A percentile compares a stretch with the other conserved stretches of the same genome.
Evolutionary conservation across 495 filamentous ascomycete species (phyloP).

Genomic region (Platismatia glauca): DNA sequence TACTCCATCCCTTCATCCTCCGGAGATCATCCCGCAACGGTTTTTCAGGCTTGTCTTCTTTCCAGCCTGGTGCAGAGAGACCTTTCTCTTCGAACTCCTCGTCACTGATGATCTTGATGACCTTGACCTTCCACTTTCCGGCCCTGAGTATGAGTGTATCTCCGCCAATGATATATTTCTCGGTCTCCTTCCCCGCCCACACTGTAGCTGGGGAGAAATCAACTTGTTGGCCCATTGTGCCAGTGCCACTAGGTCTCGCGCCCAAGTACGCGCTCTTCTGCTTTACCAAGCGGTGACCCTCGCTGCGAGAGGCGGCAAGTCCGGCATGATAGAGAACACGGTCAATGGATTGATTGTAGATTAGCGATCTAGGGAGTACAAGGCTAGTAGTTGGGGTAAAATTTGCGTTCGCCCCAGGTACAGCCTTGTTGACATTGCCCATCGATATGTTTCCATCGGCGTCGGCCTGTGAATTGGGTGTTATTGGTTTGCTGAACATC

Average conservation of each 20-base stretch:
- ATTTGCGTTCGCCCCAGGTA: slow-evolving; percentile 5
- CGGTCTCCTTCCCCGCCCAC: slow-evolving; percentile 48
- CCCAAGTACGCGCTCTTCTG: slow-evolving; percentile 59
- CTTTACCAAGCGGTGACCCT: slow-evolving; percentile 55
- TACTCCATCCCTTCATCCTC: slow-evolving; percentile 1
- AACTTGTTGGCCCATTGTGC: slow-evolving; percentile 49
- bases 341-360: slow-evolving; percentile 51
- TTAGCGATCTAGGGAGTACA: slow-evolving; percentile 56
- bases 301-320: slow-evolving; percentile 52
- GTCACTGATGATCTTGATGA: slow-evolving; percentile 64
- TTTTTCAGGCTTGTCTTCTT: slow-evolving; percentile 18
- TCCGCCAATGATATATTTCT: slow-evolving; percentile 54
- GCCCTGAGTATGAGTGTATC: slow-evolving; percentile 58
- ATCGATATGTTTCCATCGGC: not conserved
- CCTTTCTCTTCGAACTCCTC: slow-evolving; percentile 49
- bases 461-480: not conserved
- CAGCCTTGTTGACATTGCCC: slow-evolving; percentile 6
- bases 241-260: slow-evolving; percentile 44
- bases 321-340: slow-evolving; percentile 60
- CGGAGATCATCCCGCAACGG: slow-evolving; percentile 2
- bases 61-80: slow-evolving; percentile 39
- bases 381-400: slow-evolving; percentile 40
- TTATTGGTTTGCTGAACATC: slow-evolving; percentile 36
- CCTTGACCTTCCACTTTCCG: slow-evolving; percentile 73
- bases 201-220: slow-evolving; percentile 51